Conservation (phyloP, 2,329 filamentous ascomycete genomes). For the Chaetomiaceae sp. region DNA sequence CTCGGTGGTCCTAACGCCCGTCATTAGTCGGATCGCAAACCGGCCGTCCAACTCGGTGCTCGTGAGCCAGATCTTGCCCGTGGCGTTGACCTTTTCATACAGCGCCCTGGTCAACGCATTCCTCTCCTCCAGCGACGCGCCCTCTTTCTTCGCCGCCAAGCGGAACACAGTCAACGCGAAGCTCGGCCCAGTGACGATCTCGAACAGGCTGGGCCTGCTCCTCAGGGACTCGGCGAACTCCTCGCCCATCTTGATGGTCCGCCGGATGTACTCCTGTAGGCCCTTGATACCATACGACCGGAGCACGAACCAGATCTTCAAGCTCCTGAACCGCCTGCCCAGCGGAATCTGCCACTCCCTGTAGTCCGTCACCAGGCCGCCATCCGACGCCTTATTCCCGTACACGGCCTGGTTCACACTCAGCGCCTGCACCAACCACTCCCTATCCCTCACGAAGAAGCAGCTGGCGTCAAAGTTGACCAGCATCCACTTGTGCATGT, state of each 20-base stretch:
- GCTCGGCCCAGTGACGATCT: constrained; percentile 65
- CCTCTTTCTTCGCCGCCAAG: constrained; percentile 44
- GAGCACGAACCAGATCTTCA: constrained; percentile 96
- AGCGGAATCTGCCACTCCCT: constrained; percentile 96
- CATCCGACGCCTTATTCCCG: constrained; percentile 73
- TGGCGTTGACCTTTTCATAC: constrained; percentile 68
- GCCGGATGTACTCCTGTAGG: constrained; percentile 66
- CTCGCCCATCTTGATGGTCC: constrained; percentile 65
- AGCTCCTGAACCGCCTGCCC: constrained; percentile 76
- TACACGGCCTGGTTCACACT: constrained; percentile 64
- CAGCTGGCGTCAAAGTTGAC: constrained; percentile 87
- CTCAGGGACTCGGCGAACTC: constrained; percentile 60
- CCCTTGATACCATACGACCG: constrained; percentile 71
- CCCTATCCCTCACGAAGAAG: constrained; percentile 71
- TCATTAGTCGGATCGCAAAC: constrained; percentile 78
- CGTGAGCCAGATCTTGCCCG: constrained; percentile 79
- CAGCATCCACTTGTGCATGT: constrained; percentile 96
- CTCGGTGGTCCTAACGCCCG: constrained; percentile 64
- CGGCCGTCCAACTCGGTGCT: constrained; percentile 67
- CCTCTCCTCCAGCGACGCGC: constrained; percentile 41
- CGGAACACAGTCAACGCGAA: constrained; percentile 79
- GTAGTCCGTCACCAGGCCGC: constrained; percentile 86
- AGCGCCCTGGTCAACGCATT: constrained; percentile 69
- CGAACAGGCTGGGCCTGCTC: constrained; percentile 64
- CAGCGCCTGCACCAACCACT: constrained; percentile 73